These are phyloP conservation scores for Cyclospora cayetanensis DNA, from an alignment of 169 alveolate species.

Conservation along the genomic window DNA sequence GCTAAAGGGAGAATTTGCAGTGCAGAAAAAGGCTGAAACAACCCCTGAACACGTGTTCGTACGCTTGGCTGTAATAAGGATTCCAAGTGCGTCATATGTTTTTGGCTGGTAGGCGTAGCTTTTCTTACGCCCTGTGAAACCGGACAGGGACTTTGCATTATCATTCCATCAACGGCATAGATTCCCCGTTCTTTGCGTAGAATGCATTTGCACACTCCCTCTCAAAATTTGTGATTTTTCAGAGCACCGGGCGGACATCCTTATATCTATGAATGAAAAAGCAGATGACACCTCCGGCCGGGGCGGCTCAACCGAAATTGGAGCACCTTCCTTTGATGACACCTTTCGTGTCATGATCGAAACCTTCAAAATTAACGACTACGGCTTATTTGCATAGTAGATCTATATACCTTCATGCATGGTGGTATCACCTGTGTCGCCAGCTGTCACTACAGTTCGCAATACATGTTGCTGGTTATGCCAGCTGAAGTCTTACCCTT, in stretches of 20 bases:
- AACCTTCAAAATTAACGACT: slow-evolving; percentile 1
- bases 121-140: too few relatives aligned
- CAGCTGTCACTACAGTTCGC: too few relatives aligned
- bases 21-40: background rate
- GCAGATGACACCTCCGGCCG: background rate
- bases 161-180: too few relatives aligned
- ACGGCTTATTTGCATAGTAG: slow-evolving; percentile 20
- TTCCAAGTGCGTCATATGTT: slow-evolving; percentile 56
- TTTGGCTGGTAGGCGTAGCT: too few relatives aligned
- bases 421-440: too few relatives aligned
- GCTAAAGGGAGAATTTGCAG: slow-evolving; percentile 48
- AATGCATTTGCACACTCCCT: too few relatives aligned
- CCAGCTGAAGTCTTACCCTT: too few relatives aligned
- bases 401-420: too few relatives aligned
- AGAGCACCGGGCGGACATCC: slow-evolving; percentile 62
- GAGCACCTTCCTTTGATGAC: slow-evolving; percentile 9
- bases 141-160: too few relatives aligned
- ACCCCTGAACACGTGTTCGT: slow-evolving; percentile 41
- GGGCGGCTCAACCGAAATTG: background rate
- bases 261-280: slow-evolving; percentile 46
- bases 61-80: slow-evolving; percentile 39
- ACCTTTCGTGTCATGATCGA: slow-evolving; percentile 8
- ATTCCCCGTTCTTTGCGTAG: too few relatives aligned
- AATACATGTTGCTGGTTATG: too few relatives aligned
- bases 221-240: background rate